phyloP scores from a whole-genome alignment of 1,284 basidiomycete genomes.

The Agaricales sp. region DNA sequence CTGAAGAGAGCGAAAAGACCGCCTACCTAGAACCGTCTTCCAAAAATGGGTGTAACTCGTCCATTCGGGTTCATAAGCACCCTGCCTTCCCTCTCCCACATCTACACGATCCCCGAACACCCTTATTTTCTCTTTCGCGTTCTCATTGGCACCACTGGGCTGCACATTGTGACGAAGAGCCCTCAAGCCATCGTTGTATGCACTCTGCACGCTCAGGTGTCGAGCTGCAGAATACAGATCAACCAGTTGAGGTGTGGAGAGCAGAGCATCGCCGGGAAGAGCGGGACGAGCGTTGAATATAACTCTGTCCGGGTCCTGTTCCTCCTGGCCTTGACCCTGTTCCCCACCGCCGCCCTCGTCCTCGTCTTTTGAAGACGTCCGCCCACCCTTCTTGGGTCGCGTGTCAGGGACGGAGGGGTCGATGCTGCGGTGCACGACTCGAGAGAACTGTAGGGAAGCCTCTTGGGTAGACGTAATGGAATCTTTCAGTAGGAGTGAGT shows the following conservation, averaged over 20 bases:
- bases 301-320: constrained; percentile 56
- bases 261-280: constrained; percentile 57
- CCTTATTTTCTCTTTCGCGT: background rate
- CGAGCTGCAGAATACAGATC: background rate
- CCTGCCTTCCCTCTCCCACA: background rate
- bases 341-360: constrained; percentile 28
- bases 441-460: constrained; percentile 48
- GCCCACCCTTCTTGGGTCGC: constrained; percentile 13
- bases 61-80: background rate
- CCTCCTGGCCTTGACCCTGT: constrained; percentile 23
- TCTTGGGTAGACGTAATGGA: constrained; percentile 43
- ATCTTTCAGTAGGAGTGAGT: constrained; percentile 68
- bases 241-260: background rate
- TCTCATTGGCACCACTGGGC: too few relatives aligned
- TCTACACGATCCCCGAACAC: background rate
- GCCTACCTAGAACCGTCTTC: background rate
- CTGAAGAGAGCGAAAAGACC: background rate
- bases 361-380: constrained; percentile 24
- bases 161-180: too few relatives aligned
- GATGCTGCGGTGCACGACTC: constrained; percentile 76
- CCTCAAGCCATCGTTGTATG: background rate
- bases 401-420: constrained; percentile 44
- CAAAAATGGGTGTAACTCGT: background rate
- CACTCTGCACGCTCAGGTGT: background rate
- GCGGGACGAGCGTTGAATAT: constrained; percentile 73